A percentile compares a stretch with the other conserved stretches of the same genome.
These are phyloP conservation scores for Curvularia spicifera DNA, from an alignment of 2,329 filamentous ascomycete genomes.

Conservation along the genomic window DNA sequence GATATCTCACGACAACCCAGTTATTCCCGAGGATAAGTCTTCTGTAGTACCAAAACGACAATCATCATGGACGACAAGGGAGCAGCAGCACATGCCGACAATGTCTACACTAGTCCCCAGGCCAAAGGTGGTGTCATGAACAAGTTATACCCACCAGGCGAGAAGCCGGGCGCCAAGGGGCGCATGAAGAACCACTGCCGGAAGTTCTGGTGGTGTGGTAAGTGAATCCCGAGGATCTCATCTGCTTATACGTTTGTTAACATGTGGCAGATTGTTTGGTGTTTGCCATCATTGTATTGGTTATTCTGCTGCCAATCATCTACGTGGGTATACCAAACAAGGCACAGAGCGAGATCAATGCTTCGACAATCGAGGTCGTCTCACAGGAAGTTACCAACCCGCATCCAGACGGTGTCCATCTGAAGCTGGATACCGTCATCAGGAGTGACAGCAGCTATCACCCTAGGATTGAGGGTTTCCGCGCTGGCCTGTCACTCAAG, in stretches of 20 bases:
- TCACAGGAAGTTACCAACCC: conserved; percentile 60
- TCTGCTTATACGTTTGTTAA: conserved; percentile 6
- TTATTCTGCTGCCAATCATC: conserved; percentile 64
- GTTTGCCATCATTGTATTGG: conserved; percentile 57
- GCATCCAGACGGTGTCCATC: conserved; percentile 54
- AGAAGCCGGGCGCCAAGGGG: conserved; percentile 38
- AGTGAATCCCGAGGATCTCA: conserved; percentile 11
- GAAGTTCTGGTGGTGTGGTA: conserved; percentile 51
- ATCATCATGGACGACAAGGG: conserved; percentile 37
- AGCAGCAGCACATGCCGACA: conserved; percentile 18
- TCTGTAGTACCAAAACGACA: conserved; percentile 4
- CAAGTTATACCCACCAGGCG: conserved; percentile 44
- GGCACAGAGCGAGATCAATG: conserved; percentile 61
- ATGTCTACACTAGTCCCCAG: conserved; percentile 27
- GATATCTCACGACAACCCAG: background rate
- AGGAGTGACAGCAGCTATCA: conserved; percentile 59
- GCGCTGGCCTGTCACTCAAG: conserved; percentile 58
- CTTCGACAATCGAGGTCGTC: conserved; percentile 58
- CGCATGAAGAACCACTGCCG: conserved; percentile 48
- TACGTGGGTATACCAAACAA: conserved; percentile 66
- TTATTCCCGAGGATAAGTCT: conserved; percentile 1
- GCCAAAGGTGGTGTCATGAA: conserved; percentile 42
- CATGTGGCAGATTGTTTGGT: conserved; percentile 53
- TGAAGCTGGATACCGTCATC: conserved; percentile 58
- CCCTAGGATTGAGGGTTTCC: conserved; percentile 62